A percentile compares a stretch with the other conserved stretches of the same genome.
These are phyloP conservation scores for Ogataea degrootiae DNA, from an alignment of 805 yeast species.

Conservation along the genomic window DNA sequence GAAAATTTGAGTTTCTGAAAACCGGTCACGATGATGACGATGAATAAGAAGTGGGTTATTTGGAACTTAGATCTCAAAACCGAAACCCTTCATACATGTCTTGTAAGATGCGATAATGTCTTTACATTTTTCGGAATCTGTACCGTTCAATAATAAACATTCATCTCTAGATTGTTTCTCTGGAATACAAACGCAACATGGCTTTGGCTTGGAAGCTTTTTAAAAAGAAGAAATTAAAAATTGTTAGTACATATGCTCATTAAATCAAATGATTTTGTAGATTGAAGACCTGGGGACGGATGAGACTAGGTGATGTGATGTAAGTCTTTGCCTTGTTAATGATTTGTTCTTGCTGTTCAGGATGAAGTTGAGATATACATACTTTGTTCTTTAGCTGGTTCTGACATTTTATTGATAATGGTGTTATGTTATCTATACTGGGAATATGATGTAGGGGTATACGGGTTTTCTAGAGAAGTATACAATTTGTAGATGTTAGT, in stretches of 20 bases:
- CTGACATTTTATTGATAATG: constrained; percentile 12
- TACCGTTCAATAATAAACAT: constrained; percentile 77
- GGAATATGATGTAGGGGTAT: too few species aligned
- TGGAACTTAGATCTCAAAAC: constrained; percentile 48
- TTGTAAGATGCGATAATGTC: constrained; percentile 69
- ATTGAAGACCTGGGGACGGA: too few species aligned
- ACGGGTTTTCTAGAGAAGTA: too few species aligned
- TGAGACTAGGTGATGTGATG: too few species aligned
- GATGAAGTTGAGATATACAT: constrained; percentile 11
- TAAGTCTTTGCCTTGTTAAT: too few species aligned
- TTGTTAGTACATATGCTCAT: constrained; percentile 3
- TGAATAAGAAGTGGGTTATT: too few species aligned
- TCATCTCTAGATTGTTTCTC: constrained; percentile 64
- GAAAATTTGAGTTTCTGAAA: too few species aligned
- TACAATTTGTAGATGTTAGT: too few species aligned
- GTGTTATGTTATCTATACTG: too few species aligned
- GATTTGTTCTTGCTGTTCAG: not conserved
- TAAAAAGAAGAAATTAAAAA: not conserved
- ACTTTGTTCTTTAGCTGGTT: constrained; percentile 19
- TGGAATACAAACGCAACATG: constrained; percentile 92
- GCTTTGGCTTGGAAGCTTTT: constrained; percentile 64
- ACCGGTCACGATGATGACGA: too few species aligned
- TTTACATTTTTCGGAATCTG: constrained; percentile 78
- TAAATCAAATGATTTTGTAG: not conserved
- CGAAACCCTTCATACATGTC: constrained; percentile 86